These are phyloP conservation scores for Emergomyces orientalis DNA, from an alignment of 2,329 filamentous ascomycete species.

Conservation along the genomic window DNA sequence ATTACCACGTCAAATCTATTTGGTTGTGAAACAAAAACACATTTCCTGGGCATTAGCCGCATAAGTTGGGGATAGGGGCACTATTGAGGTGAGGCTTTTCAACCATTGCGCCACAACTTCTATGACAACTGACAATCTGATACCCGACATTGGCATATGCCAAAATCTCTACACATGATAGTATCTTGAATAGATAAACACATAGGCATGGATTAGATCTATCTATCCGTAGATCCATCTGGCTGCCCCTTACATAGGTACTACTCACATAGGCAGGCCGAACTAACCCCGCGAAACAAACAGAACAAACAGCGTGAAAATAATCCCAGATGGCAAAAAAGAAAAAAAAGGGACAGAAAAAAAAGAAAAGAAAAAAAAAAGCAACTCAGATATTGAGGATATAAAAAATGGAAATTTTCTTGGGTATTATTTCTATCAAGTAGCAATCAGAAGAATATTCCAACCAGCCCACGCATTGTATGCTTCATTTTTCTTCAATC, in stretches of 20 bases:
- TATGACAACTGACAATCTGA: not conserved
- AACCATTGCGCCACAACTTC: not conserved
- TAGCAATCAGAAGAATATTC: no score
- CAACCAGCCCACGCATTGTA: not conserved
- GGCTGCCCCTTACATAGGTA: no score
- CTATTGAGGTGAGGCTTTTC: no score
- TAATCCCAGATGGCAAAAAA: not conserved
- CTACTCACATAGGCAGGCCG: not conserved
- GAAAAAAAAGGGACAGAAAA: not conserved
- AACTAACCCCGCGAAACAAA: slow-evolving; percentile 3
- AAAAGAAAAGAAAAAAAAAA: not conserved
- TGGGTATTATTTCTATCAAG: not conserved
- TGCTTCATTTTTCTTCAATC: not conserved
- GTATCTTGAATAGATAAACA: no score
- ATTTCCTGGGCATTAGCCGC: no score
- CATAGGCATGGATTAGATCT: not conserved
- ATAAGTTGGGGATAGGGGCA: no score
- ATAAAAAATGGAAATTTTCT: not conserved
- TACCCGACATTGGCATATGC: not conserved
- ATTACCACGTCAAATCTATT: not conserved
- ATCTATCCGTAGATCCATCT: no score
- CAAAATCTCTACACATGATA: not conserved
- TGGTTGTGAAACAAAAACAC: not conserved
- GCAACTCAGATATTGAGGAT: not conserved
- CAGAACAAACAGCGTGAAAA: not conserved